Evolutionary conservation across 768 basidiomycete species (phyloP).

Genomic region (Goffeauzyma gilvescens): DNA sequence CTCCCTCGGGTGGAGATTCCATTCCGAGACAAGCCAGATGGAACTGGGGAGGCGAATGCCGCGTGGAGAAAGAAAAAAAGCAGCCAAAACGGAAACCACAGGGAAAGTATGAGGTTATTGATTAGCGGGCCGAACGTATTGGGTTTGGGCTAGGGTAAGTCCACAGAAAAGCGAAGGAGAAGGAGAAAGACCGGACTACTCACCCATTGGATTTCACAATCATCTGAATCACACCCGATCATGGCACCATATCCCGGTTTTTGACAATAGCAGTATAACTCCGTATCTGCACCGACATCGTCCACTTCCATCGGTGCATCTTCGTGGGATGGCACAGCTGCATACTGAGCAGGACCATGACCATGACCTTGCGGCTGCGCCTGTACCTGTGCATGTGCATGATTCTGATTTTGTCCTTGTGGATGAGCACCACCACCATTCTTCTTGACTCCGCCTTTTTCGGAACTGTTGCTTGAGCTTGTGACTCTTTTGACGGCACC

Average conservation of each 20-base stretch:
- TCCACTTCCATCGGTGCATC: background rate
- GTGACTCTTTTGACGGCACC: no score
- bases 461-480: no score
- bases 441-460: no score
- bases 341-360: no score
- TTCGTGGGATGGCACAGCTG: no score
- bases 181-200: constrained; percentile 11
- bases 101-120: no score
- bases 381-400: no score
- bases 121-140: no score
- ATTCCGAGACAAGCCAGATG: constrained; percentile 45
- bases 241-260: constrained; percentile 32
- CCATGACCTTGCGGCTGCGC: no score
- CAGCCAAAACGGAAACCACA: no score
- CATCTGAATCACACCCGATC: constrained; percentile 33
- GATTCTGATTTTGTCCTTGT: no score
- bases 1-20: constrained; percentile 41
- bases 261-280: constrained; percentile 25
- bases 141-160: background rate
- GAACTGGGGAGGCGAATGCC: constrained; percentile 35
- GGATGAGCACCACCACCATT: no score
- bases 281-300: constrained; percentile 13
- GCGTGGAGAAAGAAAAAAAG: background rate
- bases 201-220: constrained; percentile 34
- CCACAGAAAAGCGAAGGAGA: background rate